A percentile compares a stretch with the other conserved stretches of the same genome.
These are phyloP conservation scores for Colletotrichum sp. DNA, from an alignment of 2,329 filamentous ascomycete species.

Conservation along the genomic window DNA sequence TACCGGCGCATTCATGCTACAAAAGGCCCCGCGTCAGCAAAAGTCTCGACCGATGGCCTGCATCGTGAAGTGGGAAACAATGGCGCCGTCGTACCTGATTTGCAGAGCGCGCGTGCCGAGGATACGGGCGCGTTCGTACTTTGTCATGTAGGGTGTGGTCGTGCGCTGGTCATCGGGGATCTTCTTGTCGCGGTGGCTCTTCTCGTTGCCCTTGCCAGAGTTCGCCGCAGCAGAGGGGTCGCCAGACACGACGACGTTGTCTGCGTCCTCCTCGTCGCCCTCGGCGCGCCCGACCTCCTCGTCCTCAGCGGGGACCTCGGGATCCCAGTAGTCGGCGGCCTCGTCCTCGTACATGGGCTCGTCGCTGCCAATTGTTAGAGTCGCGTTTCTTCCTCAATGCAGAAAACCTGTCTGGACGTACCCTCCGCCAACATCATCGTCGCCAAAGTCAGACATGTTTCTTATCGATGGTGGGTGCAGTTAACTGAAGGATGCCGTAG, in stretches of 20 bases:
- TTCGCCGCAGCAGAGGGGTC: conserved; percentile 66
- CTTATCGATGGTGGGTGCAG: neutral
- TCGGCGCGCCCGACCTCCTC: conserved; percentile 60
- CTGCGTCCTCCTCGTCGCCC: conserved; percentile 60
- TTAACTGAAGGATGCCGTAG: neutral
- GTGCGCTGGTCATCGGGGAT: conserved; percentile 86
- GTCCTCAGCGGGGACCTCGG: conserved; percentile 54
- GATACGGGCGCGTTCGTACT: conserved; percentile 95
- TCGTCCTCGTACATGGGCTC: conserved; percentile 74
- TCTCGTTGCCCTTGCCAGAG: conserved; percentile 56
- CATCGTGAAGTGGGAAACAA: neutral
- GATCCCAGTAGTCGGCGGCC: conserved; percentile 57
- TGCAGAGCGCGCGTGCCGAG: conserved; percentile 92
- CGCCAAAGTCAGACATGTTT: conserved; percentile 76
- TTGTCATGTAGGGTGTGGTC: conserved; percentile 99
- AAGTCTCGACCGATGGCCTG: neutral
- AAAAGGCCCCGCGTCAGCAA: conserved; percentile 19
- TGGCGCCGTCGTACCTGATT: conserved; percentile 74
- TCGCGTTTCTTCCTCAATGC: neutral
- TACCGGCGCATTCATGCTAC: conserved; percentile 95
- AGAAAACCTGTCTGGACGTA: conserved; percentile 8
- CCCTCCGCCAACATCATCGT: conserved; percentile 49
- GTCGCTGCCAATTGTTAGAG: conserved; percentile 50
- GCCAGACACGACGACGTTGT: conserved; percentile 65
- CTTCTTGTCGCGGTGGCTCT: conserved; percentile 78